Evolutionary conservation across 352 stramenopile genomes (phyloP), one percentile per base, ranked within the genome.

Genomic region (Pythium utonaiense): DNA sequence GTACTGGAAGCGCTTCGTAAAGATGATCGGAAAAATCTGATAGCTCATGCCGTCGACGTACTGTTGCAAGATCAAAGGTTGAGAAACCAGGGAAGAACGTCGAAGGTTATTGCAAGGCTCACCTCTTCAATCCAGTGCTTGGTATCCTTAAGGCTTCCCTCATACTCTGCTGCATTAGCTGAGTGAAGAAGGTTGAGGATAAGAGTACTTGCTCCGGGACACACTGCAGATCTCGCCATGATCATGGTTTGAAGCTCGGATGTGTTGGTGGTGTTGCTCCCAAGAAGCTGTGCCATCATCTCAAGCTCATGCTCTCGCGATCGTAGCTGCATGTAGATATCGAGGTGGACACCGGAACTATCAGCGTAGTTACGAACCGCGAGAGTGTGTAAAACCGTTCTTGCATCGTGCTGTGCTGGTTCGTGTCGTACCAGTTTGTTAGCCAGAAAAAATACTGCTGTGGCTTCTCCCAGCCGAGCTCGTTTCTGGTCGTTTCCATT

Each of bases 81-180:
- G 28, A 33, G 5, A 33, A n/a, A n/a, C n/a, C n/a, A n/a, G n/a
- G n/a, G n/a, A n/a, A n/a, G n/a, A n/a, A n/a, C n/a, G n/a, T n/a
- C n/a, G n/a, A n/a, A n/a, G n/a, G n/a, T n/a, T n/a, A n/a, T n/a
- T n/a, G 51, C 33, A 36, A 28, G 6, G 21, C 56, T 36, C 31
- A 89, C 78, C 77, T 91, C 81, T 44, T 86, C 69, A 51, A 89
- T 77, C 81, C 81, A 91, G 10, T 64, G 53, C 57, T 85, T 78
- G 3, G 42, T 33, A 48, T 66, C 66, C 27, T 55, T 66, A 22
- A 64, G 33, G 21, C 58, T 54, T 31, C 74, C 80, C 0, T 53
- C 54, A 19, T 87, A 84, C 13, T 87, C 77, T 5, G 55, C 33
- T 44, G 62, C 40, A 21, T 75, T 66, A 8, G 80, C 71, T 0